Base-by-base conservation (phyloP, 306 rosid species). In the Prinsepia uniflora region DNA sequence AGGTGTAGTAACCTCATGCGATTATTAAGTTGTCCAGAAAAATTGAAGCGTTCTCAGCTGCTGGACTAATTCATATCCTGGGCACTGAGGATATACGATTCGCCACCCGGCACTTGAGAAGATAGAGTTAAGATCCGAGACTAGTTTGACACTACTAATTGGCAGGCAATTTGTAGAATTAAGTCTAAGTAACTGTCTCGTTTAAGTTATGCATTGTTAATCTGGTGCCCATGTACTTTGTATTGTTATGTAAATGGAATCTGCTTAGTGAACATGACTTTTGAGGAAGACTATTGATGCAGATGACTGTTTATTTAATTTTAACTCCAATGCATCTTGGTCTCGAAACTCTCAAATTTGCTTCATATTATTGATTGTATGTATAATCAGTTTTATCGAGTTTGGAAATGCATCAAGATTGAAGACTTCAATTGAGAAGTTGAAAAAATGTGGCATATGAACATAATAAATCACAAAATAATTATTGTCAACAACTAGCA, bases 401-500 rank as follows among this genome's bases (percentile, higher is more conserved):
- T 41, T 50, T 39, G 46, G 10, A 59, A 59, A 34, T 53, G 63
- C 39, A 19, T 40, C 63, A 40, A 68, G 20, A 17, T 53, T 17
- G 22, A 34, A 18, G 63, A 10, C 12, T 64, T 42, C 36, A 60
- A 65, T 40, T 45, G 65, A 24, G 4, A 30, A 30, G 36, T 30
- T 30, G 36, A 30, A 30, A 30, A 30, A 30, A 30, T 30, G 36
- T 1, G 36, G 36, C 36, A 30, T 56, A 3, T 36, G 45, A 63
- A 57, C 39, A 46, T 52, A 41, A 34, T 18, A 52, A 30, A 13
- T 53, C 41, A 42, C 24, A 57, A 71, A 71, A 65, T 64, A 72
- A 47, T n/a, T 14, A 68, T 44, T 45, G 47, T 61, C 65, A 65
- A 63, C 79, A 70, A 77, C 80, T 78, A 56, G 6, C 73, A 75